phyloP scores from a whole-genome alignment of 345 rosid species.

The Gossypioides kirkii region DNA sequence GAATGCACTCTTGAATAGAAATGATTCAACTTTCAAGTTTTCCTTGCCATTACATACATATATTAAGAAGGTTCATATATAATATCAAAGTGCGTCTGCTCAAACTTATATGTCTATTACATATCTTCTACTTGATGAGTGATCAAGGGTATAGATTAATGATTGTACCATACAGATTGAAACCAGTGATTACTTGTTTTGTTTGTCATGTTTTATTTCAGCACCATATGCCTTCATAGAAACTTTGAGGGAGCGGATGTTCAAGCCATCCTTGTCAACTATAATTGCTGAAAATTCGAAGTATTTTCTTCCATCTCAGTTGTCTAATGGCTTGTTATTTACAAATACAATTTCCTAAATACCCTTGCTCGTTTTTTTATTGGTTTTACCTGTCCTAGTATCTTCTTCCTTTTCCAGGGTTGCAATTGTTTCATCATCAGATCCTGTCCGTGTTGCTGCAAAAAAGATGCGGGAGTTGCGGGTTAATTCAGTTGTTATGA shows the following conservation, averaged over 20 bases:
- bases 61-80: background rate
- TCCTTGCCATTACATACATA: background rate
- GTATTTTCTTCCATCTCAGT: slow-evolving; percentile 25
- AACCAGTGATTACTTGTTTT: slow-evolving; percentile 3
- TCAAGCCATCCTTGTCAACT: slow-evolving; percentile 90
- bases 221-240: slow-evolving; percentile 87
- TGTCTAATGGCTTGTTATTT: background rate
- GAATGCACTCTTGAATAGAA: background rate
- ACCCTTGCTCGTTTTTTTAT: background rate
- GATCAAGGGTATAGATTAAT: background rate
- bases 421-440: slow-evolving; percentile 70
- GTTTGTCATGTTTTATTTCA: slow-evolving; percentile 23
- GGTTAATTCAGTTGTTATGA: slow-evolving; percentile 71
- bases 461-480: slow-evolving; percentile 79
- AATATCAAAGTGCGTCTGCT: background rate
- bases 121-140: background rate
- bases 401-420: slow-evolving; percentile 35
- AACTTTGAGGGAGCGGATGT: slow-evolving; percentile 91
- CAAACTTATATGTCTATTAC: background rate
- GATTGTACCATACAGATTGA: background rate
- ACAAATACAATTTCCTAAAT: slow-evolving; percentile 2
- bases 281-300: slow-evolving; percentile 70
- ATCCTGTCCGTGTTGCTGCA: slow-evolving; percentile 88
- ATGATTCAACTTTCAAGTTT: background rate
- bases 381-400: slow-evolving; percentile 17